phyloP scores from a whole-genome alignment of 768 basidiomycete genomes.

The Pleurotus cornucopiae region DNA sequence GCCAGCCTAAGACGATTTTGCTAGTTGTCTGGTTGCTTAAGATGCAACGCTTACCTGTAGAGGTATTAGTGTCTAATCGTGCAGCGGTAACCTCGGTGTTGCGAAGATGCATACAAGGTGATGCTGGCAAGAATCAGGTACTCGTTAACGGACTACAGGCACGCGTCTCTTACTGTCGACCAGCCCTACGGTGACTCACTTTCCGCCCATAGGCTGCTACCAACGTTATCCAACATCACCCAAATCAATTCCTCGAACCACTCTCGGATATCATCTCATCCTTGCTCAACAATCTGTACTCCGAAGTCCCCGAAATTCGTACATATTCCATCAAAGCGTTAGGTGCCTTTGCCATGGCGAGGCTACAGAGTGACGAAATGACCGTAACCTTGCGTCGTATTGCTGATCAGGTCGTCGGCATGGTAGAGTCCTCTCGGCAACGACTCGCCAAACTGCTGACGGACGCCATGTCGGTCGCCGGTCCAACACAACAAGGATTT shows the following conservation, averaged over 20 bases:
- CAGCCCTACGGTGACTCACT: neutral
- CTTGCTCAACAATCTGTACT: conserved; percentile 25
- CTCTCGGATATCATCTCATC: conserved; percentile 45
- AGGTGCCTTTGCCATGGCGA: conserved; percentile 47
- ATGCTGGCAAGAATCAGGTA: conserved; percentile 25
- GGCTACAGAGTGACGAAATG: conserved; percentile 15
- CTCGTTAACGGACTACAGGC: conserved; percentile 31
- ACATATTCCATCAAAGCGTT: conserved; percentile 55
- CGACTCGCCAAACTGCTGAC: conserved; percentile 23
- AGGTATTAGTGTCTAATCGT: conserved; percentile 28
- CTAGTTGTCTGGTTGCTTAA: conserved; percentile 49
- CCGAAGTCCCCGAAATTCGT: conserved; percentile 28
- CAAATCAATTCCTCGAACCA: conserved; percentile 41
- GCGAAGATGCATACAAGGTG: conserved; percentile 26
- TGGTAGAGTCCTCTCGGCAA: conserved; percentile 10
- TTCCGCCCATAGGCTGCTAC: conserved; percentile 25
- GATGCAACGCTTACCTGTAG: conserved; percentile 41
- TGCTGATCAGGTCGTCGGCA: conserved; percentile 18
- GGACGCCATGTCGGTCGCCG: conserved; percentile 21
- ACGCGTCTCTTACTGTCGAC: neutral
- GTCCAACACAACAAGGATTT: conserved; percentile 14
- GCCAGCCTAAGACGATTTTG: conserved; percentile 24
- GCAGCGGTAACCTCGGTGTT: conserved; percentile 30
- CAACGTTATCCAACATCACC: conserved; percentile 33
- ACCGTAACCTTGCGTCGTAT: conserved; percentile 16